Conservation (phyloP, 2,329 filamentous ascomycete species). For the Teratosphaeria destructans region DNA sequence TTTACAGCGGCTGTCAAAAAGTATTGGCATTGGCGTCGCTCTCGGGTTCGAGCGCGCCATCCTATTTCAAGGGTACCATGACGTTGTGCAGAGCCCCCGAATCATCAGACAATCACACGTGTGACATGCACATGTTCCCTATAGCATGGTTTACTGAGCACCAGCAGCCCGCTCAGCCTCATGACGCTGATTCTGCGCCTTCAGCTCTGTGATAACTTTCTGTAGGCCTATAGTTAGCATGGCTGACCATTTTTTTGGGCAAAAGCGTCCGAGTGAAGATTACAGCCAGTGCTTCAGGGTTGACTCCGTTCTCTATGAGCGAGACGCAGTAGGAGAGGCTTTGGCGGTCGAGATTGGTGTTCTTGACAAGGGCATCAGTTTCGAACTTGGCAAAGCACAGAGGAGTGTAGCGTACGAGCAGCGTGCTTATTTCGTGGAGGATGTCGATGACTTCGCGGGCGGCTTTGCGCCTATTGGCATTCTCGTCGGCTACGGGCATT, state of each 20-base stretch:
- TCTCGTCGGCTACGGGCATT: not conserved
- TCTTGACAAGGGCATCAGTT: slow-evolving; percentile 42
- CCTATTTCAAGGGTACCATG: not conserved
- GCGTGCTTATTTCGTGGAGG: slow-evolving; percentile 63
- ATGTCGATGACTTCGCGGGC: slow-evolving; percentile 70
- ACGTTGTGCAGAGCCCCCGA: not conserved
- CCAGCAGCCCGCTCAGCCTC: slow-evolving; percentile 5
- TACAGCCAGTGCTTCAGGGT: slow-evolving; percentile 89
- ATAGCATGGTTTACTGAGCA: not conserved
- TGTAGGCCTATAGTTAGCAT: slow-evolving; percentile 11
- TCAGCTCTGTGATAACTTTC: slow-evolving; percentile 38
- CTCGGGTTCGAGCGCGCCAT: not conserved
- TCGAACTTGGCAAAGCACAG: not conserved
- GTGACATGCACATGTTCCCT: not conserved
- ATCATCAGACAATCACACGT: not conserved
- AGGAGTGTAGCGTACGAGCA: slow-evolving; percentile 53
- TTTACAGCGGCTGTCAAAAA: not conserved
- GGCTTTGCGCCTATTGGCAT: slow-evolving; percentile 54
- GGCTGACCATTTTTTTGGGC: not conserved
- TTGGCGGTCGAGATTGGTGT: slow-evolving; percentile 83
- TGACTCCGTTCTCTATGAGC: slow-evolving; percentile 93
- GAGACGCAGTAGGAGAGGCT: slow-evolving; percentile 92
- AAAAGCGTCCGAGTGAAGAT: slow-evolving; percentile 27
- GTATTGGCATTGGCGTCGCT: not conserved
- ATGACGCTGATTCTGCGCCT: slow-evolving; percentile 28